Conservation (phyloP, 225 moss, liverwort and hornwort genomes). For the Pleurozium schreberi region DNA sequence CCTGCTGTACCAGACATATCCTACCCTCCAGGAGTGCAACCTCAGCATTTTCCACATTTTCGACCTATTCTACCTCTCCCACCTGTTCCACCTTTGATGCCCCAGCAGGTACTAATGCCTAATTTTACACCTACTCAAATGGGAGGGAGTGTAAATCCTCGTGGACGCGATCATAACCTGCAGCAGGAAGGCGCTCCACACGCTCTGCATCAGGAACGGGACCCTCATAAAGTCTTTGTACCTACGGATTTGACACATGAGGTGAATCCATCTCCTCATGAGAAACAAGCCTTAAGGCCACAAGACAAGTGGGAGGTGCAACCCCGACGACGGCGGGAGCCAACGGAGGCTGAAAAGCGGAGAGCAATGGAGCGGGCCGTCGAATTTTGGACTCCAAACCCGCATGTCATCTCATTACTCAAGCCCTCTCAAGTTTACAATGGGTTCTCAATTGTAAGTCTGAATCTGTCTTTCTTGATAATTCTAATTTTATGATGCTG, state of each 20-base stretch:
- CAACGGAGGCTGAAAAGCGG: conserved; percentile 2
- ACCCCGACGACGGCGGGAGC: conserved; percentile 2
- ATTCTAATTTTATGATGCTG: neutral
- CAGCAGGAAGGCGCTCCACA: neutral
- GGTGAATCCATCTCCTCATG: neutral
- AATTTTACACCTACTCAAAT: neutral
- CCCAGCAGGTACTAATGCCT: conserved; percentile 1
- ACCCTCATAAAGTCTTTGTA: neutral
- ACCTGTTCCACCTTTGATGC: neutral
- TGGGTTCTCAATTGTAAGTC: conserved; percentile 17
- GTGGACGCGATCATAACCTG: neutral
- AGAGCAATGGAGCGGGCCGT: conserved; percentile 7
- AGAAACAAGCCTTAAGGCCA: neutral
- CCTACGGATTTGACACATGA: neutral
- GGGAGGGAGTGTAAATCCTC: neutral
- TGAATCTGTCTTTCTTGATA: neutral
- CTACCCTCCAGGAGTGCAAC: neutral
- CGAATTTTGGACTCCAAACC: conserved; percentile 13
- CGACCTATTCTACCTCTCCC: conserved; percentile 2
- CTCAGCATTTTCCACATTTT: neutral
- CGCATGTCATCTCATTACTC: conserved; percentile 2
- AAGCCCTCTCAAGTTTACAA: conserved; percentile 20
- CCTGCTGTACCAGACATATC: neutral
- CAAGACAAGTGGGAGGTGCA: conserved; percentile 11
- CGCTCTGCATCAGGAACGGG: neutral